Evolutionary conservation across 2,329 filamentous ascomycete species (phyloP), one percentile per base, ranked within the genome.

Genomic region (Lasiodiplodia sp.): DNA sequence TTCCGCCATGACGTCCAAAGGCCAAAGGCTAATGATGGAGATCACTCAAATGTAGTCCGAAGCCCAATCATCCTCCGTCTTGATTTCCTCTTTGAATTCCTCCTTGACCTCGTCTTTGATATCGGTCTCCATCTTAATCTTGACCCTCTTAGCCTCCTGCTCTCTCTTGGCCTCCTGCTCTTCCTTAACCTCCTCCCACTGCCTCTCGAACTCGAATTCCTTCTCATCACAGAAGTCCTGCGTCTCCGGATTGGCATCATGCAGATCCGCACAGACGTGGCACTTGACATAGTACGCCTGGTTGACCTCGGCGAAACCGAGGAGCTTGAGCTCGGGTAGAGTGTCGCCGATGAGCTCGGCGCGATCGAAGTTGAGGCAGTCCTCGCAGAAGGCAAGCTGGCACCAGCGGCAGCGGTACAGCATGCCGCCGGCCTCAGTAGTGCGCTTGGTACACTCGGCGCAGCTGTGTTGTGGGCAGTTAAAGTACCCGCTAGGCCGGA

Each of bases 401-500:
- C 87, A 90, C 80, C 82, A 87, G 10, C 85, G 80, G 72, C 87
- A 63, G 18, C 58, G 49, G 73, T 83, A 85, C 31, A 85, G 79
- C 68, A 86, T 75, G 14, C 83, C 84, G 1, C 83, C 84, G 2
- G 82, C 83, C 40, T 84, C 81, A 0, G 75, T 75, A 0, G 86
- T 86, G 68, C 84, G 85, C 72, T 85, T 85, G 2, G 77, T 76
- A 69, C 87, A 90, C 51, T 85, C 82, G 2, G 72, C 75, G 70
- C 87, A 90, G 53, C 82, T 76, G 71, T 90, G 87, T 55, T 88
- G 86, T 0, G 86, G 78, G 69, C 87, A 90, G 70, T 81, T 81
- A 70, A 87, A 88, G n/a, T 81, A 79, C 28, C 74, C 75, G 0
- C 82, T 79, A 44, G 83, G 83, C n/a, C 73, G 69, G 67, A 83